Base-by-base conservation (phyloP, 2,329 filamentous ascomycete genomes). In the Cordyceps tenuipes region DNA sequence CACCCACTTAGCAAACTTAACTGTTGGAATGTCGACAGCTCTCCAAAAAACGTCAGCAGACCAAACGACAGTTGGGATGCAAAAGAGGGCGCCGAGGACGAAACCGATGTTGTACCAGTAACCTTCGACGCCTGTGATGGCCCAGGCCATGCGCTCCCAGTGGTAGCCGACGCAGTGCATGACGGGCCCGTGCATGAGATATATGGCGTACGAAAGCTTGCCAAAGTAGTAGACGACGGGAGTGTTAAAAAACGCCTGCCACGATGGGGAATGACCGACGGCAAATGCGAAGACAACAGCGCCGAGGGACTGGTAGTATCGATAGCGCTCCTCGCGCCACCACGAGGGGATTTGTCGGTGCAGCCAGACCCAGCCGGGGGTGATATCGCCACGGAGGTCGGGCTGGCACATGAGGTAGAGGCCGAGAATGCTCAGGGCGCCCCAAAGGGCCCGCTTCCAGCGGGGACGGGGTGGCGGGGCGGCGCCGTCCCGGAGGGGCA, bases 131-230 rank as follows among this genome's bases (percentile, higher is more conserved):
- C 81, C 81, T 0, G 77, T 82, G 43, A 79, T 46, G 13, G 69
- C 67, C 69, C 77, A 83, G 1, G 74, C 78, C 70, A 76, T 75
- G 39, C 73, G 74, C 66, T 83, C 75, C 61, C 78, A 76, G 39
- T 76, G 72, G 64, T 82, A 84, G 12, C 82, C 82, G 19, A 79
- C 65, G 2, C 77, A 76, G 64, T 83, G 81, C 66, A 80, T 75
- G 2, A 79, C 75, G 3, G 81, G 79, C 0, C 82, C 81, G 67
- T 86, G 83, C 73, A 85, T 79, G 15, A 86, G 76, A 68, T 86
- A 86, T 29, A 86, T 67, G 54, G 81, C 78, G 66, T 83, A 86
- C 57, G 81, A 84, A 64, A 86, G 79, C 66, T 79, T 79, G 61
- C 83, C 83, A 6, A 86, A 72, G 69, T 85, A 86, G 66, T 84